These are phyloP conservation scores for Protostelium mycophagum DNA, from an alignment of 78 protist genomes.

Conservation along the genomic window DNA sequence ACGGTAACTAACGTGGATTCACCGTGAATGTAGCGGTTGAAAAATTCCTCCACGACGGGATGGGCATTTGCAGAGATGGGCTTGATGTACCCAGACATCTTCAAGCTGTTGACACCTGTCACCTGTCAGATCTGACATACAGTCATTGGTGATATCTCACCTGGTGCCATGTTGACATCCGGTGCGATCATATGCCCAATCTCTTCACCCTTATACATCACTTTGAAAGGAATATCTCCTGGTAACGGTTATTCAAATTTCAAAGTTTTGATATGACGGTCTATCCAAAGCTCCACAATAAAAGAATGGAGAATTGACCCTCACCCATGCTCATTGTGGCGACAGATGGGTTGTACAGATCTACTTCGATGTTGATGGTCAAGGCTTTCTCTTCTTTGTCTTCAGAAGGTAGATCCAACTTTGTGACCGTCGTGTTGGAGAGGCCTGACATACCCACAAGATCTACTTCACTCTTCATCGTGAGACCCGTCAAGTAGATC, in stretches of 20 bases:
- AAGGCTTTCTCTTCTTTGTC: no score
- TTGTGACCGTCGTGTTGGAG: background rate
- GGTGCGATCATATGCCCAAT: background rate
- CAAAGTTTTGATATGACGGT: no score
- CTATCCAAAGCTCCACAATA: no score
- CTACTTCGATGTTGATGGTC: no score
- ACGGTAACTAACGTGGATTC: background rate
- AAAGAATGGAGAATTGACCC: no score
- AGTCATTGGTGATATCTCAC: background rate
- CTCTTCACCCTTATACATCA: background rate
- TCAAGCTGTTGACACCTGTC: no score
- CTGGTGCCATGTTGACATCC: background rate
- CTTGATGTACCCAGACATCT: background rate
- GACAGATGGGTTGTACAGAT: no score
- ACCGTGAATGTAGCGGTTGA: background rate
- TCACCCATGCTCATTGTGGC: background rate
- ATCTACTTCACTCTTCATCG: background rate
- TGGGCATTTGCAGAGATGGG: background rate
- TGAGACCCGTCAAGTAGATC: background rate
- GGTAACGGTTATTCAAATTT: no score
- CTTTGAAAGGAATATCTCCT: background rate
- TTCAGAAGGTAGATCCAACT: background rate
- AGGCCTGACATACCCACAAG: background rate
- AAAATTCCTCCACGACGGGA: background rate
- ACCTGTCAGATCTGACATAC: no score